Evolutionary conservation across 2,329 filamentous ascomycete genomes (phyloP).

Genomic region (Herpotrichia juniperi): DNA sequence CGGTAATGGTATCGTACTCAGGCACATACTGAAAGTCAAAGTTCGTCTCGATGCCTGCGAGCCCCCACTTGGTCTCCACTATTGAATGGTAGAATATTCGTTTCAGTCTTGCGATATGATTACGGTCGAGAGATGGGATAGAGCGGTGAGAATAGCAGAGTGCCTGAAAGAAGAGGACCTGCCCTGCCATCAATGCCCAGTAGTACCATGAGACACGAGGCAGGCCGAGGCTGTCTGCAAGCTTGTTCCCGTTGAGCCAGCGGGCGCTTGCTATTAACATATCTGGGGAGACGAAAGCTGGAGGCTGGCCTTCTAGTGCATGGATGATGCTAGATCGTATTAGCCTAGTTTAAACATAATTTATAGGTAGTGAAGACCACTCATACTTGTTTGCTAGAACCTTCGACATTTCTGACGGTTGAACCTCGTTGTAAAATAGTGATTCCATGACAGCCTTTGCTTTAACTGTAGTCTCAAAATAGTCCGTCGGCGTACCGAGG

Average conservation of each 20-base stretch:
- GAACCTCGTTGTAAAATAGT: constrained; percentile 68
- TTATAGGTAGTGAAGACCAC: neutral
- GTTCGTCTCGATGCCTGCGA: constrained; percentile 64
- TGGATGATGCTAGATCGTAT: constrained; percentile 68
- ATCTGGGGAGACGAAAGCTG: constrained; percentile 67
- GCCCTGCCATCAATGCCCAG: constrained; percentile 64
- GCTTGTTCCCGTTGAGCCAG: constrained; percentile 71
- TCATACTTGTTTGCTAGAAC: constrained; percentile 63
- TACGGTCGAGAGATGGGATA: constrained; percentile 56
- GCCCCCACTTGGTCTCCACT: constrained; percentile 67
- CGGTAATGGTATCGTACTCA: constrained; percentile 57
- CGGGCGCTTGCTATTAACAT: constrained; percentile 72
- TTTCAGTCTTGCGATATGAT: constrained; percentile 59
- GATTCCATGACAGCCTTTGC: constrained; percentile 72
- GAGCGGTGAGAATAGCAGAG: constrained; percentile 59
- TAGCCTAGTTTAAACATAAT: neutral
- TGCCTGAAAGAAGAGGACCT: constrained; percentile 69
- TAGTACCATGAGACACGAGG: constrained; percentile 64
- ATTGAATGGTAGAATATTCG: constrained; percentile 64
- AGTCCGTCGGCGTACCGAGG: constrained; percentile 69
- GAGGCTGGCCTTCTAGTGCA: constrained; percentile 69
- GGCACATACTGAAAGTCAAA: constrained; percentile 78
- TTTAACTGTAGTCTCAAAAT: constrained; percentile 61
- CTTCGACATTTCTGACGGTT: constrained; percentile 66
- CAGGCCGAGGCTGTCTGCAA: constrained; percentile 66